Base-by-base conservation (phyloP, 768 basidiomycete species). In the Tubosaeta sp. region DNA sequence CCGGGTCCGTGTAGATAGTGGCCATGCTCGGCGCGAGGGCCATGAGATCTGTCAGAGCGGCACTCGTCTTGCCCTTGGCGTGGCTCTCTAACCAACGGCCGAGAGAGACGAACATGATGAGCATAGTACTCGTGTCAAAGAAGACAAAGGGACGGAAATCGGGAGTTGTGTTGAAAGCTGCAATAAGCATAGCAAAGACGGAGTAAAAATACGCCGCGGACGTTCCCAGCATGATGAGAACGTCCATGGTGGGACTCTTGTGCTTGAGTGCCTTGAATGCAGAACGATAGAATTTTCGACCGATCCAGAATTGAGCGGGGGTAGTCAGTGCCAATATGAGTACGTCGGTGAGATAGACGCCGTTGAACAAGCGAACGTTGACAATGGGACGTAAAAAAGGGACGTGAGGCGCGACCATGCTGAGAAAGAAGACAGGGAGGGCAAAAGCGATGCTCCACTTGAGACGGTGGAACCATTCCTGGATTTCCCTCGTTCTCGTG, bases 51-150 rank as follows among this genome's bases (percentile, higher is more conserved):
- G 94, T 97, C 27, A 99, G 79, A 2, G 97, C 97, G 1, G 94
- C 94, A 39, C 92, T 94, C 2, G 97, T 98, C 71, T 90, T 91
- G 29, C 97, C 95, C 70, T 98, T 98, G 43, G 97, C 97, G 51
- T 86, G 82, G 71, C 98, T 98, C 74, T 98, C 97, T 45, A 98
- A 80, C 72, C 86, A 97, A 25, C 97, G 85, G 5, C 97, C 97
- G 13, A 98, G 81, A 3, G 92, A 95, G 61, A 98, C 88, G 68
- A 99, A 98, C 74, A 87, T 90, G 78, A 99, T 86, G 55, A 99
- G 76, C 97, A 97, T 98, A 17, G 97, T 97, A 64, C 92, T 97
- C 2, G 97, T 98, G 72, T 99, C 97, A 74, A 98, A 98, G 72
- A 98, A 98, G 42, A 93, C 80, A 66, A 87, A 81, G 2, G 97